Base-by-base conservation (phyloP, 2,329 filamentous ascomycete genomes). In the Pseudocercospora fuligena region DNA sequence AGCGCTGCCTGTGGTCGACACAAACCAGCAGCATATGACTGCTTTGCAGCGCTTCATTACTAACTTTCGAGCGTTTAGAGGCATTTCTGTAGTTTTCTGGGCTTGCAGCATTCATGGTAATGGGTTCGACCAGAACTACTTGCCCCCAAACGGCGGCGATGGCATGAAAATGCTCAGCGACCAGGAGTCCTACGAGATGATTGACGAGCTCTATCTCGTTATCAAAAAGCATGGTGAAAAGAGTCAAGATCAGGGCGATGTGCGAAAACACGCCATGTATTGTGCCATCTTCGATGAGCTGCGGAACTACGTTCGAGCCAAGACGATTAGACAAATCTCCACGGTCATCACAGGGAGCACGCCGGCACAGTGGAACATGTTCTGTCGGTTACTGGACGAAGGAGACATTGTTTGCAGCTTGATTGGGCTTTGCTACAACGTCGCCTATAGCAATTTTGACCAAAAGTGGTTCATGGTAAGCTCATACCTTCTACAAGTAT, bases 71-170 rank as follows among this genome's bases (percentile, higher is more conserved):
- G 57, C 57, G 2, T 60, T 60, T n/a, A 31, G 57, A 19, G 57
- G 57, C n/a, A 60, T 60, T 19, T 60, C 57, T 12, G 57, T 60
- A 14, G 57, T 60, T 3, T 60, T 60, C 57, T 60, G 57, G 36
- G 57, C 57, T 3, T 60, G 57, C 33, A 60, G 57, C 57, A 60
- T 60, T 11, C 57, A 60, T 60, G 57, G 57, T 5, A 43, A 36
- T 23, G 57, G 57, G 16, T 60, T 60, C 57, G 36, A 60, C 31
- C 57, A 60, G 57, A 60, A 36, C 19, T 60, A 33, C 43, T 25
- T 60, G 31, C 57, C 57, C 3, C 57, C 57, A 7, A 60, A 46
- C 14, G 57, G 57, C 57, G 19, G 21, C 14, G 57, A n/a, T 12
- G 23, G 19, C 16, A 11, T 60, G 29, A 21, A 21, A 14, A 36